Evolutionary conservation across 2,329 filamentous ascomycete genomes (phyloP), one percentile per base, ranked within the genome.

Genomic region (Penicillium sp.): DNA sequence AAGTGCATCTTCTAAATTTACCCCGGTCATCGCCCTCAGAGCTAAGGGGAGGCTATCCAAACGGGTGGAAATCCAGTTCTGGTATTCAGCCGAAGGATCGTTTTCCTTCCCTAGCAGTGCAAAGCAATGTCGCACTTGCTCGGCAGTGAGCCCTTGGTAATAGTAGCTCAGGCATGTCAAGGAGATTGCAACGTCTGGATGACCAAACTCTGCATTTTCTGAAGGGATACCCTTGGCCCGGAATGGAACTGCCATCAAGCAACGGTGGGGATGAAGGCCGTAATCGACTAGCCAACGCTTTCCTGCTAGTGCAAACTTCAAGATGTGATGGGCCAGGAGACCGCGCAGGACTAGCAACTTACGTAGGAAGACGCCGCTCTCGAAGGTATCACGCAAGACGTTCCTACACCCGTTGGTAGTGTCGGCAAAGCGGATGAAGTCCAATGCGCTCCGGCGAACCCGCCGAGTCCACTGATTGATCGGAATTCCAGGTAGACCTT

Each of bases 241-340:
- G 47, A 81, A 90, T 0, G 88, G 88, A 0, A 90, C 88, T 0
- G 87, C 86, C 5, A 73, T 65, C 0, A 66, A 66, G 29, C 68
- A 64, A 22, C 88, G 77, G 0, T 58, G 44, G 0, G 81, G 78
- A 59, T 85, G 79, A 0, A 87, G 70, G 0, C 85, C 84, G 45
- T 87, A 92, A 42, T 85, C 78, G 0, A 91, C 87, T 29, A 87
- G 85, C 82, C 82, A 89, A 4, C 84, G 74, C 65, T 88, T 89
- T 31, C 29, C 29, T 49, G 82, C 81, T 0, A 89, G 65, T 3
- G 78, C 81, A 26, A 86, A 79, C 1, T 83, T 65, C 0, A 91
- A 69, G 3, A 91, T 83, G 0, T 81, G 74, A 53, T 85, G 79
- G 0, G 83, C 77, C 0, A 91, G 66, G 0, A 90, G 72, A 0